These are phyloP conservation scores for Citrus trifoliata DNA, from an alignment of 345 rosid genomes.

Conservation along the genomic window DNA sequence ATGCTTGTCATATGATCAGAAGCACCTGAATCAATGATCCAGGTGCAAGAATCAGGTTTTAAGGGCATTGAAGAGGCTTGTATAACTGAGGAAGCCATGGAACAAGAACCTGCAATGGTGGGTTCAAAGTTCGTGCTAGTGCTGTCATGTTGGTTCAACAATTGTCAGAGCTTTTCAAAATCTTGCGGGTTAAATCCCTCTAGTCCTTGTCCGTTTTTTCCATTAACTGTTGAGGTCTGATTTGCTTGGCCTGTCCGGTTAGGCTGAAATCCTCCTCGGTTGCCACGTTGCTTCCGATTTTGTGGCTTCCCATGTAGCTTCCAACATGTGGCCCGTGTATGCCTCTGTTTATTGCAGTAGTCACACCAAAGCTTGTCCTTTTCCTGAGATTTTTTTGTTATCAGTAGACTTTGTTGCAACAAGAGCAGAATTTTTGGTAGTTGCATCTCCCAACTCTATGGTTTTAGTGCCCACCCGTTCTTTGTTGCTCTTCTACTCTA, in stretches of 20 bases:
- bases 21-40: neutral
- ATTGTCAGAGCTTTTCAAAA: no score
- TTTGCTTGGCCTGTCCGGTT: neutral
- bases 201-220: neutral
- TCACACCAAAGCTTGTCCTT: neutral
- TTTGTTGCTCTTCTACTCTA: neutral
- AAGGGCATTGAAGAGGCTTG: no score
- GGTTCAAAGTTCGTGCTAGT: neutral
- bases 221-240: neutral
- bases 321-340: neutral
- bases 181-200: neutral
- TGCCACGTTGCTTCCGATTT: neutral
- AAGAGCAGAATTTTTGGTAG: neutral
- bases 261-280: no score
- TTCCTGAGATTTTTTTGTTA: neutral
- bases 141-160: neutral
- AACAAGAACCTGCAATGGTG: neutral
- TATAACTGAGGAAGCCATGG: neutral
- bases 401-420: neutral
- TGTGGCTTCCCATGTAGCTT: neutral
- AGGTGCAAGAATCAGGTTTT: neutral
- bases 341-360: neutral
- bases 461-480: no score
- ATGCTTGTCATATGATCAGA: no score
- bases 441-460: neutral